A percentile compares a stretch with the other conserved stretches of the same genome.
These are phyloP conservation scores for Cyclotella sp. DNA, from an alignment of 108 stramenopile genomes.

Conservation along the genomic window DNA sequence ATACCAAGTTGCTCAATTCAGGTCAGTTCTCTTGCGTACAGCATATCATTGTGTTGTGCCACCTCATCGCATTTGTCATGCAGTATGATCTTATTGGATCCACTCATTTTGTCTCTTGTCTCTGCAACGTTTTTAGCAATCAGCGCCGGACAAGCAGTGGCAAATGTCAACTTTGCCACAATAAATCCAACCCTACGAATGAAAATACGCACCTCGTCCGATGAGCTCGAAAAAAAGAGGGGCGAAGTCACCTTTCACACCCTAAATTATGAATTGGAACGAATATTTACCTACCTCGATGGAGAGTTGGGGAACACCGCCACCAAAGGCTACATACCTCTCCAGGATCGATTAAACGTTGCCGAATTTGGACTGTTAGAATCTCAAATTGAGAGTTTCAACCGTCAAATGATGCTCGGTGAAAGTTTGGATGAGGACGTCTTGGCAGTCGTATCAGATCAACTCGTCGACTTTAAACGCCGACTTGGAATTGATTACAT, in stretches of 20 bases:
- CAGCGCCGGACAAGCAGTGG: conserved; percentile 78
- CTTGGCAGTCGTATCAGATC: conserved; percentile 79
- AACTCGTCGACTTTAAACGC: conserved; percentile 89
- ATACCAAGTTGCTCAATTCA: conserved; percentile 72
- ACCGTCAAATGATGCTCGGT: conserved; percentile 66
- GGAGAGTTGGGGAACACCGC: conserved; percentile 83
- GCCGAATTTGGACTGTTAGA: conserved; percentile 97
- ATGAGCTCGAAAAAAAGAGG: conserved; percentile 63
- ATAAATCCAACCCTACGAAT: conserved; percentile 68
- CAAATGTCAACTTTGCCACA: conserved; percentile 83
- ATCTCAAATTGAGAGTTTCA: conserved; percentile 84
- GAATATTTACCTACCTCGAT: conserved; percentile 90
- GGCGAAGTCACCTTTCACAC: conserved; percentile 77
- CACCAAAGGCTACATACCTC: conserved; percentile 79
- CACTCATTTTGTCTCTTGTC: background rate
- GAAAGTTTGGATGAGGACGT: conserved; percentile 78
- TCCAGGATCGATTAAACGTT: conserved; percentile 93
- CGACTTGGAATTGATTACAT: conserved; percentile 92
- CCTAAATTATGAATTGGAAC: conserved; percentile 89
- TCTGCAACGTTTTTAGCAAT: conserved; percentile 45
- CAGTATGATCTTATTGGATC: background rate
- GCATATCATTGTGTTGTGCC: too few species aligned
- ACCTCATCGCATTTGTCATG: background rate
- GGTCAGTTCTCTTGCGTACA: conserved; percentile 42
- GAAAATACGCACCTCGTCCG: conserved; percentile 73